Evolutionary conservation across 768 basidiomycete species (phyloP), one percentile per base, ranked within the genome.

Genomic region (Phanerochaete sordida): DNA sequence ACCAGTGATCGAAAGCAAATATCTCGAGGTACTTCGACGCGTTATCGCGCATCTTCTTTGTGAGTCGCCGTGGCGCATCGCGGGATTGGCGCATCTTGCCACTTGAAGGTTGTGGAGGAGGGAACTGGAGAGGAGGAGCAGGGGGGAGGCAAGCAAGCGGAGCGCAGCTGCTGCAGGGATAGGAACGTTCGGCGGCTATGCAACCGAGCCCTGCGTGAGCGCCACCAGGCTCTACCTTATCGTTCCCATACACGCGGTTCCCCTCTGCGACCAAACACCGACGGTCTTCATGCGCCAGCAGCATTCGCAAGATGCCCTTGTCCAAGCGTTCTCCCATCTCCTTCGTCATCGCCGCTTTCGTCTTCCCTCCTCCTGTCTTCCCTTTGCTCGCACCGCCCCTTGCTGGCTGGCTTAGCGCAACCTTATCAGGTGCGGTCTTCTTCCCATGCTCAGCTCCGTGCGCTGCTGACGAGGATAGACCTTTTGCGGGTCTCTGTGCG

Each of bases 181-280:
- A 47, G 1, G 21, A 35, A 12, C 56, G 47, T 21, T 28, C 13
- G 6, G 56, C 55, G 16, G 45, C 56, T 9, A 5, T 19, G 48
- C 60, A 61, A 15, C 28, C 8, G n/a, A 57, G 28, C n/a, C 21
- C 56, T 43, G 45, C 56, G 9, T 46, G 44, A 8, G 11, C 21
- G 3, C 46, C 16, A n/a, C 21, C 26, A 45, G 45, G 30, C 44
- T 8, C 23, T 27, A 47, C 33, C 26, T 50, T 27, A 33, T 26
- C 31, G 54, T 56, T 57, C 4, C 60, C 60, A 33, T 56, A 57
- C 13, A 57, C 13, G 9, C 21, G 1, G 49, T 61, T 61, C 27
- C 19, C 46, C 39, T 48, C 60, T 3, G 56, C 56, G 16, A 57
- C 56, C 9, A 61, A 45, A 48, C 56, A 61, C 5, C 31, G 30